phyloP scores from a whole-genome alignment of 2,329 filamentous ascomycete genomes.

The Gaeumannomyces sp. region DNA sequence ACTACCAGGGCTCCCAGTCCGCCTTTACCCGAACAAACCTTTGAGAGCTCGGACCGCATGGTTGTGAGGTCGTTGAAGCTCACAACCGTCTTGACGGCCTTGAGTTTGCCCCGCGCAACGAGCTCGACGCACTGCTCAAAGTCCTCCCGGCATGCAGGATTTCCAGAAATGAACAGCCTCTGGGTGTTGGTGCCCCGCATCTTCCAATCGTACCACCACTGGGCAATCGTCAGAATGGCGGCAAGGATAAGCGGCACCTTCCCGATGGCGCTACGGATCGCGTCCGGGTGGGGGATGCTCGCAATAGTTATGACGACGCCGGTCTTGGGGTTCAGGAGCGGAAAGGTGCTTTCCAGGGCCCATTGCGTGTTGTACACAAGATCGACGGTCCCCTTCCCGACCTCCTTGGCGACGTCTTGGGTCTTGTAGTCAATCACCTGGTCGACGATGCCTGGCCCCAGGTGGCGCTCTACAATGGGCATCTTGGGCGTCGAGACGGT shows the following conservation, averaged over 20 bases:
- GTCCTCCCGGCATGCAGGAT: constrained; percentile 33
- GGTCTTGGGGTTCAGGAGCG: constrained; percentile 28
- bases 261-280: constrained; percentile 27
- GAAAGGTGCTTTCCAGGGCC: constrained; percentile 30
- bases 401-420: constrained; percentile 28
- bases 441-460: constrained; percentile 38
- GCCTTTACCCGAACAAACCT: constrained; percentile 34
- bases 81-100: constrained; percentile 33
- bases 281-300: constrained; percentile 27
- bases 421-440: constrained; percentile 46
- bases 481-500: constrained; percentile 49
- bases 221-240: constrained; percentile 20
- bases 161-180: constrained; percentile 39
- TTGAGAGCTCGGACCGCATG: constrained; percentile 33
- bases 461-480: constrained; percentile 32
- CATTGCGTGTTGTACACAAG: constrained; percentile 44
- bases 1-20: constrained; percentile 38
- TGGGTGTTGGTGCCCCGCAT: constrained; percentile 37
- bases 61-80: constrained; percentile 36
- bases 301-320: constrained; percentile 37
- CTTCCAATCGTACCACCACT: constrained; percentile 35
- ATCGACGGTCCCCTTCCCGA: constrained; percentile 39
- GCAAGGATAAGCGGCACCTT: constrained; percentile 17
- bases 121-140: constrained; percentile 34
- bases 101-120: constrained; percentile 36